Evolutionary conservation across 768 basidiomycete genomes (phyloP).

Genomic region (Rossbeevera mucosa): DNA sequence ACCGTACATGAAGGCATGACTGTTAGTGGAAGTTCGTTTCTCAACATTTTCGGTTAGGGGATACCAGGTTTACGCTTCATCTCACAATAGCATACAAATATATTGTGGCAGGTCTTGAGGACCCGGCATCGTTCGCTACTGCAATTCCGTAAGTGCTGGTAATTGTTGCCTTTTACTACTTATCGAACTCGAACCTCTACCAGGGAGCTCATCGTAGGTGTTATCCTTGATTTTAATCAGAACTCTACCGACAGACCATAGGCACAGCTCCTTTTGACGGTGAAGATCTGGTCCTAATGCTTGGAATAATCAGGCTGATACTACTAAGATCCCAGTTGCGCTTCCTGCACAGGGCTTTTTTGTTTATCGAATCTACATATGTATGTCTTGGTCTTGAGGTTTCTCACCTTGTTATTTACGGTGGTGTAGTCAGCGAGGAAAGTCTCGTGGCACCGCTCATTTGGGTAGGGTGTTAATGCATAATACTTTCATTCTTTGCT

Average conservation of each 20-base stretch:
- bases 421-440: not conserved
- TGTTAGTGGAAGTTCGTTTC: slow-evolving; percentile 6
- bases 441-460: not conserved
- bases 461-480: not conserved
- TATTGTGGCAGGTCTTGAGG: not conserved
- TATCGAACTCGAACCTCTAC: not conserved
- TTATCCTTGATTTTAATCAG: too few relatives aligned
- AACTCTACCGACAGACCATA: not conserved
- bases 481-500: not conserved
- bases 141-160: not conserved
- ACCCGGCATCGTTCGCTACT: not conserved
- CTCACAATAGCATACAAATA: slow-evolving; percentile 3
- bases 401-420: not conserved
- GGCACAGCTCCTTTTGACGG: slow-evolving; percentile 2
- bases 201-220: slow-evolving; percentile 6
- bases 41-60: not conserved
- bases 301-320: not conserved
- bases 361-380: slow-evolving; percentile 6
- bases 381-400: not conserved
- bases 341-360: slow-evolving; percentile 6
- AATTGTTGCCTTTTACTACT: not conserved
- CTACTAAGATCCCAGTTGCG: not conserved
- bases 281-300: not conserved
- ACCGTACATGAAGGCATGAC: slow-evolving; percentile 5
- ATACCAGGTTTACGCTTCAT: not conserved